Percentiles rank a stretch among this genome's conserved stretches.
Conservation (phyloP, 2,329 filamentous ascomycete genomes). For the Ustulina deusta region DNA sequence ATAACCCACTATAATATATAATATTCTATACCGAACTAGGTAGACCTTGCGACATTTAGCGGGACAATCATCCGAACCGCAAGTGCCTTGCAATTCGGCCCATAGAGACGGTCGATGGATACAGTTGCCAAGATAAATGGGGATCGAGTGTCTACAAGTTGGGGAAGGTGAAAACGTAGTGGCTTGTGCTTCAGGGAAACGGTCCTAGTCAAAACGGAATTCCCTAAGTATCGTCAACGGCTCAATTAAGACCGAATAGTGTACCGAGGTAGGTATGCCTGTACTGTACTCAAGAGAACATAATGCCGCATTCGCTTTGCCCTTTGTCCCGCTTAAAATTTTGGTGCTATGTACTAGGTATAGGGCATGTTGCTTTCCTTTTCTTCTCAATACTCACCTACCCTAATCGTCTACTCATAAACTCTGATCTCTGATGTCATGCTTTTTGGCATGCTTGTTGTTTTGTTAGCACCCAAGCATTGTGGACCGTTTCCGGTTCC, state of each 20-base stretch:
- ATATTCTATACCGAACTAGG: constrained; percentile 3
- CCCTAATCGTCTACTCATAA: too few species aligned
- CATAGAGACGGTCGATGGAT: constrained; percentile 15
- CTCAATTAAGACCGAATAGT: too few species aligned
- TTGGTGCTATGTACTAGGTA: background rate
- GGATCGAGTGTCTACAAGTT: constrained; percentile 12
- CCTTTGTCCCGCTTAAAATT: too few species aligned
- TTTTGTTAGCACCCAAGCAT: too few species aligned
- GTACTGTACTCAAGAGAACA: too few species aligned
- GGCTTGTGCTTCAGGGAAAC: constrained; percentile 15
- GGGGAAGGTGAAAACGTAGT: background rate
- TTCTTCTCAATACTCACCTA: background rate
- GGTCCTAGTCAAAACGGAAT: background rate
- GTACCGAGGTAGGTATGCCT: too few species aligned
- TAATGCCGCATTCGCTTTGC: too few species aligned
- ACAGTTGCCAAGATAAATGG: constrained; percentile 22
- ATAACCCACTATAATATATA: background rate
- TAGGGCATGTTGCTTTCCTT: too few species aligned
- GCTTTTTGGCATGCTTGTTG: background rate
- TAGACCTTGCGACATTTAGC: constrained; percentile 5
- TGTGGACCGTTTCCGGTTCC: too few species aligned
- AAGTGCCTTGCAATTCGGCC: background rate
- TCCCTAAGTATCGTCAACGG: too few species aligned
- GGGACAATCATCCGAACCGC: constrained; percentile 2
- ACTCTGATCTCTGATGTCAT: too few species aligned